Percentiles rank a stretch among this genome's conserved stretches.
These are phyloP conservation scores for Xylariaceae sp. DNA, from an alignment of 2,329 filamentous ascomycete genomes.

Conservation along the genomic window DNA sequence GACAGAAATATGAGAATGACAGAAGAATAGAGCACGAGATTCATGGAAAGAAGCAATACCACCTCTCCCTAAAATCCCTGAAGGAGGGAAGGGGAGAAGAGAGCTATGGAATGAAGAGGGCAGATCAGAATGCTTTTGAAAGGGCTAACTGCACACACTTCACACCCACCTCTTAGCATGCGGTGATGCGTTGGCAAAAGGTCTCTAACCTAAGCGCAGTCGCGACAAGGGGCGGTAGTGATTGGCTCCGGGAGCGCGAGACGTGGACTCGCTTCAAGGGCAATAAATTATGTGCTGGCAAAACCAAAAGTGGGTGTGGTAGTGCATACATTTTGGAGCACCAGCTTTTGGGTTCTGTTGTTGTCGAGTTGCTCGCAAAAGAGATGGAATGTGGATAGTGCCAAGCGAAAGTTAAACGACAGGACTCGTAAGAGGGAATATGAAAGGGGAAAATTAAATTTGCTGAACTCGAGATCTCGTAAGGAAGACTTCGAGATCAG, in stretches of 20 bases:
- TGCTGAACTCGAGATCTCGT: neutral
- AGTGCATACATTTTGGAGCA: conserved; percentile 24
- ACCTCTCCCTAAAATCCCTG: too few relatives aligned
- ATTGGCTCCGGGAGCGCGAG: conserved; percentile 40
- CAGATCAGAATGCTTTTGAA: conserved; percentile 30
- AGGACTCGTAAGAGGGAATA: neutral
- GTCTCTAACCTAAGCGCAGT: conserved; percentile 38
- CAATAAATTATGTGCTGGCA: conserved; percentile 29
- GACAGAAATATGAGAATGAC: too few relatives aligned
- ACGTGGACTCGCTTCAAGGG: conserved; percentile 36
- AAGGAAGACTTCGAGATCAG: neutral
- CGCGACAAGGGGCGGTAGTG: conserved; percentile 38
- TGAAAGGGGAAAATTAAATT: neutral
- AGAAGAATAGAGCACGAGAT: neutral
- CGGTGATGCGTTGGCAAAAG: conserved; percentile 48
- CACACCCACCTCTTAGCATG: conserved; percentile 42
- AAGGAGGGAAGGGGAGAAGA: neutral
- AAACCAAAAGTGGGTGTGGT: conserved; percentile 30
- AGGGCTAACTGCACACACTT: conserved; percentile 42
- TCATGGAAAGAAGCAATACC: too few relatives aligned
- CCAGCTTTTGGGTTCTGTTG: neutral
- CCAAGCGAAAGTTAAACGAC: too few relatives aligned
- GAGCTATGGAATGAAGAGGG: conserved; percentile 22
- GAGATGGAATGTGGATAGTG: too few relatives aligned
- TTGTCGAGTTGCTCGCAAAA: too few relatives aligned